A percentile compares a stretch with the other conserved stretches of the same genome.
These are phyloP conservation scores for Gracilaria gracilis DNA, from an alignment of 23 red algal genomes.

Conservation along the genomic window DNA sequence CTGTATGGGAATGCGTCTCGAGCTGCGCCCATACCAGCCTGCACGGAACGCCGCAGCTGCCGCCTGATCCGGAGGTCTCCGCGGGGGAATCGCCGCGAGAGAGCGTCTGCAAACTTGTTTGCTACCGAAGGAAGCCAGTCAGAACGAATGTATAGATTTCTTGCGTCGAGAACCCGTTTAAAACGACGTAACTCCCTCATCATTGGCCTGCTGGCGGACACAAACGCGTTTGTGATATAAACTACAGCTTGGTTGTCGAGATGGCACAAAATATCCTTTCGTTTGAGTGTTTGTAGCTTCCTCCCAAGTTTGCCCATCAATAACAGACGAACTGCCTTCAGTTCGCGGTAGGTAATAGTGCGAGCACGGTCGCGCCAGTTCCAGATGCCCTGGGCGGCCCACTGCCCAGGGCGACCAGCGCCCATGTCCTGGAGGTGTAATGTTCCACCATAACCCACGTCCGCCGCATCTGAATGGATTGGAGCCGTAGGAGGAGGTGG, in stretches of 20 bases:
- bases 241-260: constrained; percentile 36
- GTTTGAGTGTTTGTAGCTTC: neutral
- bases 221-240: constrained; percentile 11
- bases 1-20: neutral
- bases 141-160: neutral
- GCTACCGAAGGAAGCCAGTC: constrained; percentile 6
- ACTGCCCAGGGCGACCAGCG: neutral
- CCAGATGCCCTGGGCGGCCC: neutral
- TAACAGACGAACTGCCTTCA: neutral
- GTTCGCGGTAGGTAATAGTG: constrained; percentile 29
- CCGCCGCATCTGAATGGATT: constrained; percentile 36
- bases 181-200: constrained; percentile 19
- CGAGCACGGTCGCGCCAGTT: neutral
- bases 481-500: neutral
- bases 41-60: neutral
- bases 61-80: constrained; percentile 8
- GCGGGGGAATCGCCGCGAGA: constrained; percentile 10
- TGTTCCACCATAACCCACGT: constrained; percentile 35
- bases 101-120: constrained; percentile 23
- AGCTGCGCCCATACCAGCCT: neutral
- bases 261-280: neutral
- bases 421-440: neutral
- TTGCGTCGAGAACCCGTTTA: neutral
- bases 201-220: neutral
- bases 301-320: neutral